These are phyloP conservation scores for Asterochloris erici DNA, from an alignment of 139 green algal species.

Conservation along the genomic window DNA sequence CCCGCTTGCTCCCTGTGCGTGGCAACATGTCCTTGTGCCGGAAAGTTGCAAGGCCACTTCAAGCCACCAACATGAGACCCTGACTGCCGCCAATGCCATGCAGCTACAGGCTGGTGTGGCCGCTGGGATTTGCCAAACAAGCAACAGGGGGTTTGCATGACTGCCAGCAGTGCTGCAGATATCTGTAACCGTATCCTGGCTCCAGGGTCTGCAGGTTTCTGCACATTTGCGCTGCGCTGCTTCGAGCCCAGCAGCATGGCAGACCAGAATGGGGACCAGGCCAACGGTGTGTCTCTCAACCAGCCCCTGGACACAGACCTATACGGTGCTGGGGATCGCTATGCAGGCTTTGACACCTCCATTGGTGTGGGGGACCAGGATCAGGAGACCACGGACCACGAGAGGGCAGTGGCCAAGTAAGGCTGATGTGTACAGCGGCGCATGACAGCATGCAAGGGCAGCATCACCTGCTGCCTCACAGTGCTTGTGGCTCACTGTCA, in stretches of 20 bases:
- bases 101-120: no score
- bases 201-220: no score
- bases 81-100: no score
- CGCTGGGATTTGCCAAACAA: no score
- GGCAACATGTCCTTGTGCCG: no score
- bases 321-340: slow-evolving; percentile 28
- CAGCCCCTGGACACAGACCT: slow-evolving; percentile 28
- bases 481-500: neutral
- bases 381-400: slow-evolving; percentile 55
- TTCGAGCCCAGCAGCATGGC: slow-evolving; percentile 3
- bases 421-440: neutral
- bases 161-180: no score
- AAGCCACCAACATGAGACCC: no score
- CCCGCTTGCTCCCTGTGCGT: no score
- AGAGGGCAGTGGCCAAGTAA: slow-evolving; percentile 36
- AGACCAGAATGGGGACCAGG: slow-evolving; percentile 9
- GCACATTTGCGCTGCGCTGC: neutral
- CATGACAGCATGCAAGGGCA: neutral
- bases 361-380: slow-evolving; percentile 37
- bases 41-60: no score
- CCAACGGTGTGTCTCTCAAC: slow-evolving; percentile 22
- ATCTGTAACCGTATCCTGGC: no score
- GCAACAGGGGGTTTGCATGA: no score
- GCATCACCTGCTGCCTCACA: neutral
- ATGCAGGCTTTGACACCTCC: slow-evolving; percentile 23